Conservation (phyloP, 148 eudicot genomes). For the Chenopodium suecicum region DNA sequence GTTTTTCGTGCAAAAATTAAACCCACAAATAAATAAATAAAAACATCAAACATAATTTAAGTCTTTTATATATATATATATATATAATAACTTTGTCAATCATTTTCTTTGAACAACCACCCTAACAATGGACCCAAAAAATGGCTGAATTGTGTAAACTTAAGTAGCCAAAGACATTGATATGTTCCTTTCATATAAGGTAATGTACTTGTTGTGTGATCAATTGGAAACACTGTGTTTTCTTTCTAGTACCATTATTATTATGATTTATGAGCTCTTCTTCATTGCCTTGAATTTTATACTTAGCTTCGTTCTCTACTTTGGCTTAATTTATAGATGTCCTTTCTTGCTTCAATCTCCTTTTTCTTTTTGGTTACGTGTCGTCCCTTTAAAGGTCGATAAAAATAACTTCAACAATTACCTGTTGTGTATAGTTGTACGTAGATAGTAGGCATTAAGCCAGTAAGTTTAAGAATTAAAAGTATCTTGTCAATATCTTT, state of each 20-base stretch:
- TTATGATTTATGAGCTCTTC: not conserved
- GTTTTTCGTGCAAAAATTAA: not conserved
- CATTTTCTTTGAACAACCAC: conserved; percentile 7
- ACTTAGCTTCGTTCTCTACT: not conserved
- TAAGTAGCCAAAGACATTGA: conserved; percentile 19
- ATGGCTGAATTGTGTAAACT: conserved; percentile 9
- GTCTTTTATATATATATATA: no score
- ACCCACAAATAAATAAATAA: not conserved
- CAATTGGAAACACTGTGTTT: conserved; percentile 8
- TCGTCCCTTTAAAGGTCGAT: not conserved
- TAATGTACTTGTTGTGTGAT: conserved; percentile 6
- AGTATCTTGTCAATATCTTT: no score
- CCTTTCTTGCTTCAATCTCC: not conserved
- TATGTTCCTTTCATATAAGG: conserved; percentile 20
- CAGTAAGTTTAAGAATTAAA: no score
- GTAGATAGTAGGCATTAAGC: no score
- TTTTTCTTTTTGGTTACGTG: not conserved
- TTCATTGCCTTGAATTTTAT: not conserved
- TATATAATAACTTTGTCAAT: not conserved
- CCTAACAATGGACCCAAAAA: conserved; percentile 4
- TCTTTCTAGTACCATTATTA: not conserved
- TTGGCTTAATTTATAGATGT: not conserved
- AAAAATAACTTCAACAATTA: no score
- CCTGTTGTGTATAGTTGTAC: no score
- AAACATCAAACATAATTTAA: not conserved